Evolutionary conservation across 306 rosid species (phyloP), one percentile per base, ranked within the genome.

Genomic region (Aeschynomene evenia): DNA sequence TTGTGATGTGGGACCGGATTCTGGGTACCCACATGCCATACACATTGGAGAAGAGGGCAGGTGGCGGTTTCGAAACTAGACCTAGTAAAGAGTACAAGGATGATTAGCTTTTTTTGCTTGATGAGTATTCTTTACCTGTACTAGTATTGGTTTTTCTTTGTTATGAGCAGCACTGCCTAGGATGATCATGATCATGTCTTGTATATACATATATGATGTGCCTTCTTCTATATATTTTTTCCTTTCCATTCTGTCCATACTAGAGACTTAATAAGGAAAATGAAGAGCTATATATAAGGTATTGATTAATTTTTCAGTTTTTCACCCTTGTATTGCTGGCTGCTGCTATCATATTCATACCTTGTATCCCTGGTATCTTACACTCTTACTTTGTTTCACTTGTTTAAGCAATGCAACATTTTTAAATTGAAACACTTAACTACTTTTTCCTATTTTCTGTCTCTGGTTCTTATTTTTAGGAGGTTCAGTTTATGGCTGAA

Each of bases 21-120:
- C 81, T 91, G 56, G 99, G 99, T 12, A 88, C 96, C 43, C 68
- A 94, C 72, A 91, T 91, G 99, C 96, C 99, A 15, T 94, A 91
- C 85, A 71, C 92, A 1, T 76, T 94, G 85, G 95, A 87, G 80
- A 76, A 80, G 86, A 91, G 84, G 74, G 59, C 74, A 13, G 90
- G 85, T 36, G 97, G 97, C 18, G 99, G 99, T 36, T 91, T 85
- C 26, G 99, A 88, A 78, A 83, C 90, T 39, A 87, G 67, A 62
- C 88, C 96, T 39, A 60, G 66, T 18, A 85, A 84, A 73, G 89
- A 60, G 14, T 67, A 3, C 72, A 91, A 94, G 85, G 96, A 79
- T 55, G 90, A 78, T 54, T 90, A 78, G 80, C 36, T 51, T 70
- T 56, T 80, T 82, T 79, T 81, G 68, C 70, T 52, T 36, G 68